phyloP scores from a whole-genome alignment of 2,329 filamentous ascomycete genomes.

The Aspergillus terreus region DNA sequence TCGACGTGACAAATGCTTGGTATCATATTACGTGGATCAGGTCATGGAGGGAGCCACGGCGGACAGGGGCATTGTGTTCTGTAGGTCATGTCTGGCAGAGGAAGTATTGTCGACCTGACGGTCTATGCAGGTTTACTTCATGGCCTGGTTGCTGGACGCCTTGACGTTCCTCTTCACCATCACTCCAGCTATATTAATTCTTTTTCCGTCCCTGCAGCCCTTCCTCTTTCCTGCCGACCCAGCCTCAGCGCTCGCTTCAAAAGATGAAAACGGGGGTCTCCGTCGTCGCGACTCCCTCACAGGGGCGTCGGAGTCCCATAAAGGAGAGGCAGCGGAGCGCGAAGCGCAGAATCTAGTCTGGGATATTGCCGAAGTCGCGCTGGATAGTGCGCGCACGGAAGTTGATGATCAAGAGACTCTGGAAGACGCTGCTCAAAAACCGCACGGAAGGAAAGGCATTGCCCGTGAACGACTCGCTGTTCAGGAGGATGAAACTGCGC shows the following conservation, averaged over 20 bases:
- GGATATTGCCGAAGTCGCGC: conserved; percentile 65
- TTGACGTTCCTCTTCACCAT: conserved; percentile 56
- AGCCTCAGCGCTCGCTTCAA: conserved; percentile 59
- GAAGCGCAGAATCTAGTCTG: conserved; percentile 79
- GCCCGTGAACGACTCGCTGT: conserved; percentile 44
- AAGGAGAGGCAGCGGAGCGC: conserved; percentile 78
- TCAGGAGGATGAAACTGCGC: conserved; percentile 61
- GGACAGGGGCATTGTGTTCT: conserved; percentile 64
- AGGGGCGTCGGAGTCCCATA: conserved; percentile 73
- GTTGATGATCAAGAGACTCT: conserved; percentile 53
- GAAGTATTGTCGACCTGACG: neutral
- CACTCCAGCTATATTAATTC: conserved; percentile 63
- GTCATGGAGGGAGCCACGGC: conserved; percentile 70
- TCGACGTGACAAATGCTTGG: conserved; percentile 61
- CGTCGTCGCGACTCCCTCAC: conserved; percentile 64
- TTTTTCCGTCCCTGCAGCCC: conserved; percentile 59
- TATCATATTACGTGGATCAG: conserved; percentile 73
- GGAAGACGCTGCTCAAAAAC: conserved; percentile 46
- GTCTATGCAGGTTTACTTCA: conserved; percentile 47
- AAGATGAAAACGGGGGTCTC: conserved; percentile 46
- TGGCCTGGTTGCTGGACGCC: conserved; percentile 71
- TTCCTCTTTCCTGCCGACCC: conserved; percentile 66
- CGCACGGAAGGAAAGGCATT: no score
- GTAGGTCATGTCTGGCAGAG: conserved; percentile 32
- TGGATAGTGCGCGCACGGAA: conserved; percentile 73